These are phyloP conservation scores for Scedosporium aurantiacum DNA, from an alignment of 2,329 filamentous ascomycete genomes.

Conservation along the genomic window DNA sequence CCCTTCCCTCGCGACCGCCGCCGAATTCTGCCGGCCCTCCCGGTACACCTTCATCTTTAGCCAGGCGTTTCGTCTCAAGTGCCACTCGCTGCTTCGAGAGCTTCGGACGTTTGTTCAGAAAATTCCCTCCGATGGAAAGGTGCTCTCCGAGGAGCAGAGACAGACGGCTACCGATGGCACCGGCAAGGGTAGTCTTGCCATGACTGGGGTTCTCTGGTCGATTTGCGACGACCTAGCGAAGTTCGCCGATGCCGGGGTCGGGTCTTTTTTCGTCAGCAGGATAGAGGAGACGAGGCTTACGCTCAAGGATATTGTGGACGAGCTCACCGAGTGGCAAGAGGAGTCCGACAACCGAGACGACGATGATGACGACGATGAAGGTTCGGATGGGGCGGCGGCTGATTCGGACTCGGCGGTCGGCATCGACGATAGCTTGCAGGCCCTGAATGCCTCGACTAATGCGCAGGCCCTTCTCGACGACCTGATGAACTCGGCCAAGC, in stretches of 20 bases:
- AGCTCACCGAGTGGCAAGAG: slow-evolving; percentile 80
- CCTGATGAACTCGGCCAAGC: slow-evolving; percentile 50
- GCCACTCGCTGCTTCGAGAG: slow-evolving; percentile 50
- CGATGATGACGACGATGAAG: slow-evolving; percentile 35
- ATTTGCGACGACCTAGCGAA: slow-evolving; percentile 63
- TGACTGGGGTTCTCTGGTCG: slow-evolving; percentile 74
- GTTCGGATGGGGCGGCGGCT: slow-evolving; percentile 4
- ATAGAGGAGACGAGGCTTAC: slow-evolving; percentile 64
- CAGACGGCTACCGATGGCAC: slow-evolving; percentile 19
- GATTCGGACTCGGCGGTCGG: slow-evolving; percentile 13
- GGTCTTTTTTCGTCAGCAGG: slow-evolving; percentile 58
- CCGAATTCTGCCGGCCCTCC: slow-evolving; percentile 50
- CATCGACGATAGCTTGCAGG: slow-evolving; percentile 19
- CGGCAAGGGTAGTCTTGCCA: slow-evolving; percentile 44
- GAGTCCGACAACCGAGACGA: slow-evolving; percentile 54
- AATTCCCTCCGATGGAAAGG: slow-evolving; percentile 48
- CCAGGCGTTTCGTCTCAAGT: slow-evolving; percentile 49
- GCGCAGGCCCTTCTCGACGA: slow-evolving; percentile 52
- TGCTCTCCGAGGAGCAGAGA: slow-evolving; percentile 22
- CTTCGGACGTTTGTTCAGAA: slow-evolving; percentile 47
- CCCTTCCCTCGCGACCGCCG: slow-evolving; percentile 61
- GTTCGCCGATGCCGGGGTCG: slow-evolving; percentile 56
- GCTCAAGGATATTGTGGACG: slow-evolving; percentile 71
- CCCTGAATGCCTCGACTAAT: slow-evolving; percentile 13
- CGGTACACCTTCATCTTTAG: slow-evolving; percentile 54